Base-by-base conservation (phyloP, 495 filamentous ascomycete species). In the Penicillium parvum region DNA sequence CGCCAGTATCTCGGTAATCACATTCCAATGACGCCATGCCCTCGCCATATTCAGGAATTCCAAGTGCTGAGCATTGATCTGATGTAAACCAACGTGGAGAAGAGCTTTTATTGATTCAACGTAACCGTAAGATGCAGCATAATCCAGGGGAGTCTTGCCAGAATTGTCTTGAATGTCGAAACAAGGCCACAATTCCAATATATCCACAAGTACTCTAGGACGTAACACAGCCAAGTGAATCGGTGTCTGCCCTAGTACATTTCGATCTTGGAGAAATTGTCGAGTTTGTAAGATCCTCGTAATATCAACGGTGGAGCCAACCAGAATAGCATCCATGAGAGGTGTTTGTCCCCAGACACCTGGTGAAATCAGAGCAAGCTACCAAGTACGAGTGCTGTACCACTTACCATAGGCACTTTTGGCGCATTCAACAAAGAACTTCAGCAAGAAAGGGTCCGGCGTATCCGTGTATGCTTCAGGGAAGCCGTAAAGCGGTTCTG, bases 321-420 rank as follows among this genome's bases (percentile, higher is more conserved):
- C 22, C 15, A 37, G 35, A 37, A 37, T 15, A 16, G 11, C 15
- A 7, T 37, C 35, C 35, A 37, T 37, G n/a, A 37, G 20, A 7
- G 35, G 20, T 14, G 18, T 37, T 25, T 37, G 35, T 5, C 35
- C 35, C 35, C 35, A 37, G 25, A 37, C 35, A 7, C 35, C 35
- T 37, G 12, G 9, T 23, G 0, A 14, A 25, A 16, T 7, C 11
- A 7, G 7, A 25, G 2, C 1, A 7, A 3, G 11, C 12, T 16
- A 25, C 3, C 14, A 37, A 7, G 11, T 3, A 8, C 11, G 3
- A 37, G 18, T 3, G 1, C 12, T n/a, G n/a, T n/a, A 8, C 0
- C n/a, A 15, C 19, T 38, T 25, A 38, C 35, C 35, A 8, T 38
- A 38, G 8, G 20, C 11, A 8, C 26, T 12, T 3, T 26, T 9